Conservation (phyloP, 768 basidiomycete species). For the Pholiota conissans region DNA sequence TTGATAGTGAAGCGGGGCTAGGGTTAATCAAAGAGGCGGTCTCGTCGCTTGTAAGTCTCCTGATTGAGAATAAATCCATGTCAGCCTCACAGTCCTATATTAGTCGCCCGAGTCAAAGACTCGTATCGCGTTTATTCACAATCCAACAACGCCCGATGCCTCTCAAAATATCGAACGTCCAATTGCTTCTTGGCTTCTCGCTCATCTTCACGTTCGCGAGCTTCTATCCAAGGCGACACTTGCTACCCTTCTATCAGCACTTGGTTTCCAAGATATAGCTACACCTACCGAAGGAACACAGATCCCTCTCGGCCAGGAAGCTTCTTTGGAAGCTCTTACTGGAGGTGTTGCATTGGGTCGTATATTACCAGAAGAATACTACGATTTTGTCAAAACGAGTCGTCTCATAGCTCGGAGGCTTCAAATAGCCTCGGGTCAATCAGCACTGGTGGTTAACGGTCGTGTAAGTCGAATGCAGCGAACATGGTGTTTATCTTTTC, state of each 20-base stretch:
- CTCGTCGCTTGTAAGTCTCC: conserved; percentile 53
- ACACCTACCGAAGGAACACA: conserved; percentile 30
- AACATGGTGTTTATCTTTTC: not conserved
- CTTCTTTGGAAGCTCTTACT: conserved; percentile 31
- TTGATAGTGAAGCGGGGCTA: conserved; percentile 64
- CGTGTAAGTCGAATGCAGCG: conserved; percentile 51
- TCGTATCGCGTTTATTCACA: conserved; percentile 79
- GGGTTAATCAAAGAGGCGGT: conserved; percentile 67
- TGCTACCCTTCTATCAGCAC: conserved; percentile 35
- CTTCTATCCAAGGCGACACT: conserved; percentile 40
- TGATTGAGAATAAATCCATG: not conserved
- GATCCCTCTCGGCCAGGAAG: conserved; percentile 33
- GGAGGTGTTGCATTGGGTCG: conserved; percentile 32
- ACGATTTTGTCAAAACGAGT: conserved; percentile 43
- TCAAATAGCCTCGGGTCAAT: conserved; percentile 58
- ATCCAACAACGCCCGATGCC: conserved; percentile 40
- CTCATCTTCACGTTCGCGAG: conserved; percentile 45
- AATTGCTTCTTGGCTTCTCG: conserved; percentile 45
- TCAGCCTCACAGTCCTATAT: not conserved
- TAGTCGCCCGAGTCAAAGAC: conserved; percentile 47
- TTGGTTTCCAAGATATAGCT: conserved; percentile 27
- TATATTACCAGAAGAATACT: conserved; percentile 35
- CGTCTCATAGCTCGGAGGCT: conserved; percentile 54
- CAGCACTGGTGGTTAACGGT: conserved; percentile 78
- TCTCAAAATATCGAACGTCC: conserved; percentile 18